Conservation (phyloP, 2,329 filamentous ascomycete species). For the Tricladium varicosporioides region DNA sequence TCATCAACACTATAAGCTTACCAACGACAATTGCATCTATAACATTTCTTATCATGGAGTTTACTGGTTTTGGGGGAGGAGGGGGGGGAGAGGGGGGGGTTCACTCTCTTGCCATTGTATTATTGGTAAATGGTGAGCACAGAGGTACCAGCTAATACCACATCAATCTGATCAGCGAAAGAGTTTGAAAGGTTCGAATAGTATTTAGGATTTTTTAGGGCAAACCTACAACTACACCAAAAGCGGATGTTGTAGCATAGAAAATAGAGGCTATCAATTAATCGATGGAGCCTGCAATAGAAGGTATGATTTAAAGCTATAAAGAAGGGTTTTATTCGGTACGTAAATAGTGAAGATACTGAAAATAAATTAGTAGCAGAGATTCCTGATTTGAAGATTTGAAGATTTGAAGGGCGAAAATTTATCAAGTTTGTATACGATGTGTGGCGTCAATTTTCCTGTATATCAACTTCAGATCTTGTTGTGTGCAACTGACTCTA, state of each 20-base stretch:
- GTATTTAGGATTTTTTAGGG: slow-evolving; percentile 27
- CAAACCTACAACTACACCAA: slow-evolving; percentile 29
- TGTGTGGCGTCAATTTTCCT: not conserved
- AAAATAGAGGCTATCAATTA: slow-evolving; percentile 29
- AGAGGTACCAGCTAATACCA: slow-evolving; percentile 19
- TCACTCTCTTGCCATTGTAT: slow-evolving; percentile 19
- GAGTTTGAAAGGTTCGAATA: slow-evolving; percentile 24
- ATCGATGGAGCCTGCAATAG: slow-evolving; percentile 24
- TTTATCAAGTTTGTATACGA: not conserved
- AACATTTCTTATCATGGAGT: slow-evolving; percentile 1
- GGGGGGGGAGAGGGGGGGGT: too few species aligned
- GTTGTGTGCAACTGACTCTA: not conserved
- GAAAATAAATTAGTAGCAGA: too few species aligned
- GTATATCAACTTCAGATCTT: not conserved
- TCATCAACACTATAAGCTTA: too few species aligned
- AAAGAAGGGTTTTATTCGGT: not conserved
- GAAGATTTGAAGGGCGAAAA: too few species aligned
- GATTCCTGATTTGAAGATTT: too few species aligned
- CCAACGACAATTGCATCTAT: too few species aligned
- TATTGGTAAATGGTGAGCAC: slow-evolving; percentile 28
- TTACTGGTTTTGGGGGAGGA: slow-evolving; percentile 7
- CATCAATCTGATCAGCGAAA: slow-evolving; percentile 24
- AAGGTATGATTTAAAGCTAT: slow-evolving; percentile 26
- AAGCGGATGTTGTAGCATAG: slow-evolving; percentile 22
- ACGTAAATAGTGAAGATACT: not conserved